Evolutionary conservation across 2,329 filamentous ascomycete genomes (phyloP), one percentile per base, ranked within the genome.

Genomic region (Scedosporium minutisporum): DNA sequence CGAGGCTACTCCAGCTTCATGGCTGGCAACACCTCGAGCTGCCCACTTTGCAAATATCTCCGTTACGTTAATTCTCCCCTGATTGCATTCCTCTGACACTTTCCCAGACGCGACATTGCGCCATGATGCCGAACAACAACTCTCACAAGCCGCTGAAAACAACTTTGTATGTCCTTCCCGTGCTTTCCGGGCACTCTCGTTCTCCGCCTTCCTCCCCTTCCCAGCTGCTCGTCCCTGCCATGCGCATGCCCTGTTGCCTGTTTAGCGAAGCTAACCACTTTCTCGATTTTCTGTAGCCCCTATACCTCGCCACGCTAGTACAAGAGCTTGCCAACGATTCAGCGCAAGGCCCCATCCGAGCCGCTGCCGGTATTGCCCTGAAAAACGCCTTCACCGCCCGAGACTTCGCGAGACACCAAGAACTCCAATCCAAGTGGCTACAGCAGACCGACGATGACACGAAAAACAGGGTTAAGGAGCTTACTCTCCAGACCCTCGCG

Each of bases 351-450:
- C 85, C 91, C 73, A 95, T 97, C 73, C 89, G 95, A 82, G 89
- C 91, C 69, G 93, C 95, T 69, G 95, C 95, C 70, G 95, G 93
- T 86, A 86, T 99, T 70, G 93, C 95, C 69, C 82, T 99, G 72
- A 99, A 99, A 81, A 99, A 99, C 83, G 90, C 95, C 71, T 97
- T 99, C 80, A 91, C 91, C 72, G 90, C 93, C 72, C 89, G 95
- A 82, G 95, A 99, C 77, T 88, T 88, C 72, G 80, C 86, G 71
- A 89, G 92, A 73, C 87, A 96, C 78, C 88, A 90, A 73, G 90
- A 96, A 74, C 86, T 97, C 64, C 95, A 97, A 79, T 84, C 87
- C 72, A 92, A 96, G 88, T 99, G 95, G 95, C 81, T 95, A 66
- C 85, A 88, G 74, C 87, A 90, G 73, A 88, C 93, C 68, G 89